These are phyloP conservation scores for Paecilomyces fulvus DNA, from an alignment of 2,329 filamentous ascomycete species.

Conservation along the genomic window DNA sequence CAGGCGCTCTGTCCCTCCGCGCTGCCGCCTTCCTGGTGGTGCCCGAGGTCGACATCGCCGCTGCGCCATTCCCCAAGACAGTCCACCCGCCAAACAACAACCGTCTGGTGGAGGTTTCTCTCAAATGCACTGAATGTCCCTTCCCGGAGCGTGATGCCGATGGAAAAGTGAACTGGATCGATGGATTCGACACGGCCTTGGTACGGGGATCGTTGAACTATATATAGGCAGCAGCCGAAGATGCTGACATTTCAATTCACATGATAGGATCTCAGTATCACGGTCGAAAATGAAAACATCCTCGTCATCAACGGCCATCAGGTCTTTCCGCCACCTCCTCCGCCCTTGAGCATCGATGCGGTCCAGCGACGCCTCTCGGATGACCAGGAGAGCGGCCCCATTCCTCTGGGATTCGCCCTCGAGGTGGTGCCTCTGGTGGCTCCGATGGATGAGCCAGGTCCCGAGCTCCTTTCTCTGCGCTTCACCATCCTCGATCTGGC, in stretches of 20 bases:
- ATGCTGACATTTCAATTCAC: constrained; percentile 2
- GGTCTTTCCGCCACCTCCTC: constrained; percentile 29
- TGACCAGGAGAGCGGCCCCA: constrained; percentile 26
- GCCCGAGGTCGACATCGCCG: constrained; percentile 21
- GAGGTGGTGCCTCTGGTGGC: constrained; percentile 27
- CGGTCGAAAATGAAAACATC: constrained; percentile 24
- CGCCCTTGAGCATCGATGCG: constrained; percentile 19
- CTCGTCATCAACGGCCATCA: constrained; percentile 28
- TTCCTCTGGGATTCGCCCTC: constrained; percentile 36
- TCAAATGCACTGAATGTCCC: constrained; percentile 32
- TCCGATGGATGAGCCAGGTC: constrained; percentile 20
- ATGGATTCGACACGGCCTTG: constrained; percentile 27
- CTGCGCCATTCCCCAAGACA: constrained; percentile 12
- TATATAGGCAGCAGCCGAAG: not conserved
- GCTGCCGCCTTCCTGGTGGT: constrained; percentile 31
- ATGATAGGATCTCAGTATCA: constrained; percentile 28
- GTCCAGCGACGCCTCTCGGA: constrained; percentile 28
- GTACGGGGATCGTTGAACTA: constrained; percentile 19
- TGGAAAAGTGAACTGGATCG: constrained; percentile 23
- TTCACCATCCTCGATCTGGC: constrained; percentile 40
- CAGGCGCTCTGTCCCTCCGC: constrained; percentile 25
- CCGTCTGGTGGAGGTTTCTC: constrained; percentile 19
- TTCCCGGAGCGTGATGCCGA: constrained; percentile 23
- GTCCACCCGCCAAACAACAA: constrained; percentile 19
- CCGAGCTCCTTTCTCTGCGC: constrained; percentile 29